Base-by-base conservation (phyloP, 768 basidiomycete genomes). In the Lentinus brumalis region DNA sequence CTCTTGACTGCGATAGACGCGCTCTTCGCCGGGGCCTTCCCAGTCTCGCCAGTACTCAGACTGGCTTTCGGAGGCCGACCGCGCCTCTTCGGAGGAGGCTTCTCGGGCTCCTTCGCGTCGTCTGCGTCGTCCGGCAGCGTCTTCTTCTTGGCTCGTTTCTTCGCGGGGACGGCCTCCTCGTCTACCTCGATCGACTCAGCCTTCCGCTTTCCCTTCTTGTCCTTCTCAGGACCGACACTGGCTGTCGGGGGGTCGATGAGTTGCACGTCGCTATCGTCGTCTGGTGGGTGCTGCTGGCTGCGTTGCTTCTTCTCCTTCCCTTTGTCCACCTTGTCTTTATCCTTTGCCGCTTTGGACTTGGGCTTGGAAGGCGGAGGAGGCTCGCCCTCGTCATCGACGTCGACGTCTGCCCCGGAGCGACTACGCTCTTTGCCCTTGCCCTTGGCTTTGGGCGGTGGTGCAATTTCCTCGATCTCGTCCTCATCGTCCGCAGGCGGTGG, bases 201-300 rank as follows among this genome's bases (percentile, higher is more conserved):
- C 57, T 76, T 81, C 50, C 76, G 75, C 62, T 82, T 84, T 0
- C 76, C 77, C 62, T 75, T 78, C 12, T 60, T 64, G 38, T 57
- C 66, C 12, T 60, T 64, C 42, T 57, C 66, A 15, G 45, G 16
- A 26, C 18, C 9, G 11, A 51, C 40, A 18, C 21, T 55, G 8
- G 53, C 14, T 31, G 47, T 45, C 2, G 26, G 39, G 18, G 57
- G 16, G 56, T 64, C 63, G 45, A 64, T 47, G 40, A 64, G 50
- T 32, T 64, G 59, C 6, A 64, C 35, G 35, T 64, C 63, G 52
- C 59, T 58, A 41, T 64, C 59, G 44, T 59, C 57, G 9, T 49
- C 57, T 1, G 15, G 26, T 2, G 50, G 10, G 1, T 52, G 9
- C 6, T 56, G 45, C 30, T 53, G 31, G 29, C 57, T 62, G n/a